These are phyloP conservation scores for Plasmodium billcollinsi DNA, from an alignment of 169 alveolate species.

Conservation along the genomic window DNA sequence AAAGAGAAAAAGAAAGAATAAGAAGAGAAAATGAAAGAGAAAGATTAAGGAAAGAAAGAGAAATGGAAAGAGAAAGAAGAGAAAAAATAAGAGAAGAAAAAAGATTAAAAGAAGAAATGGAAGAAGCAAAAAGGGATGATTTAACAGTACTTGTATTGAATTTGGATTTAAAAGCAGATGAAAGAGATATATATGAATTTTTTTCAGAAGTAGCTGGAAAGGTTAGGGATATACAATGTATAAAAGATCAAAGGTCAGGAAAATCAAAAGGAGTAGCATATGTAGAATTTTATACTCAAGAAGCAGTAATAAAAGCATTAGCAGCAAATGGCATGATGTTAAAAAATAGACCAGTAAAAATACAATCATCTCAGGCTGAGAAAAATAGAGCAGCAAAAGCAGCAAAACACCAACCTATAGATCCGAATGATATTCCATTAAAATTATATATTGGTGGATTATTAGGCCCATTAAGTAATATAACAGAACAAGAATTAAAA, in stretches of 20 bases:
- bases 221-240: conserved; percentile 96
- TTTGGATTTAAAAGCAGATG: conserved; percentile 95
- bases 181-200: conserved; percentile 95
- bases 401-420: conserved; percentile 90
- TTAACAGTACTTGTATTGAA: conserved; percentile 96
- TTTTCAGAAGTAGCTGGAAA: conserved; percentile 97
- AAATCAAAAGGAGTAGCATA: conserved; percentile 98
- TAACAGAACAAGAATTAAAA: conserved; percentile 92
- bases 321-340: conserved; percentile 93
- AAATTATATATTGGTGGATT: conserved; percentile 94
- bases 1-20: conserved; percentile 16
- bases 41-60: conserved; percentile 18
- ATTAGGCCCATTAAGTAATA: conserved; percentile 89
- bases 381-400: conserved; percentile 98
- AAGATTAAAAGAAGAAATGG: conserved; percentile 91
- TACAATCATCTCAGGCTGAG: conserved; percentile 98
- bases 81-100: conserved; percentile 84
- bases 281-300: conserved; percentile 97
- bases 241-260: conserved; percentile 96
- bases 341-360: conserved; percentile 93
- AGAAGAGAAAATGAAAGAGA: conserved; percentile 47
- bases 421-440: conserved; percentile 92
- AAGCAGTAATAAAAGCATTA: conserved; percentile 96
- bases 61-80: conserved; percentile 68
- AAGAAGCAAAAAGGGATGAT: conserved; percentile 98